Conservation (phyloP, 805 yeast genomes). For the Yarrowia alimentaria region DNA sequence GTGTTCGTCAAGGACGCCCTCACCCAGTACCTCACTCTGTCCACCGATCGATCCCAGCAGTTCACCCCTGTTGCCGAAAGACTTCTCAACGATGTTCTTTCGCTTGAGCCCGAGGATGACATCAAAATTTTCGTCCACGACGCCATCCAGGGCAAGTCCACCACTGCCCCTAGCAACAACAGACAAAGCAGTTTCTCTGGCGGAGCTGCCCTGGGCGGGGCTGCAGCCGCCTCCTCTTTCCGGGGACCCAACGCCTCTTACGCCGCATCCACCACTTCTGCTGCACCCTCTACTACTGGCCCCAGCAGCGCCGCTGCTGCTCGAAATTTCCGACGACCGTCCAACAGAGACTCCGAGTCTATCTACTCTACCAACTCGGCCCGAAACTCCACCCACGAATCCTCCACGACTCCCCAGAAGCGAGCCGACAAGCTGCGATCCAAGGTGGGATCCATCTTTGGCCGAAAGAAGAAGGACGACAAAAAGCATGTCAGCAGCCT, state of each 20-base stretch:
- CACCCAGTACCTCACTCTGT: slow-evolving; percentile 61
- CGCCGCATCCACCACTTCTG: slow-evolving; percentile 8
- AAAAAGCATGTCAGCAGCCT: slow-evolving; percentile 10
- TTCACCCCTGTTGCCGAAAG: slow-evolving; percentile 55
- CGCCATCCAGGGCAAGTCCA: background rate
- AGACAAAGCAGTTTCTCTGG: background rate
- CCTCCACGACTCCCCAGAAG: slow-evolving; percentile 2
- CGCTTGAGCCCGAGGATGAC: slow-evolving; percentile 61
- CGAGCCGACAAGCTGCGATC: slow-evolving; percentile 36
- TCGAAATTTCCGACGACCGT: slow-evolving; percentile 19
- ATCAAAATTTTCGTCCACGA: slow-evolving; percentile 53
- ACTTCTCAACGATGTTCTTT: slow-evolving; percentile 63
- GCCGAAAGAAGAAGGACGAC: slow-evolving; percentile 35
- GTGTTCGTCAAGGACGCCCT: slow-evolving; percentile 63
- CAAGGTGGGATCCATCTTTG: slow-evolving; percentile 42
- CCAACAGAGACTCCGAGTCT: slow-evolving; percentile 27
- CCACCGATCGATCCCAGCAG: slow-evolving; percentile 51
- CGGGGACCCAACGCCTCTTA: slow-evolving; percentile 3
- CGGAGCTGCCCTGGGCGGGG: no score
- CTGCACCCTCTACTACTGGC: slow-evolving; percentile 24
- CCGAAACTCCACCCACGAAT: slow-evolving; percentile 33
- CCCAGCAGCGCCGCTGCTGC: slow-evolving; percentile 10
- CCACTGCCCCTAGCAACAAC: background rate
- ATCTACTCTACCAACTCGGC: slow-evolving; percentile 23
- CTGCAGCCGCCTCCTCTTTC: background rate